A percentile compares a stretch with the other conserved stretches of the same genome.
phyloP scores from a whole-genome alignment of 352 stramenopile genomes.

The Globisporangium alternatum region DNA sequence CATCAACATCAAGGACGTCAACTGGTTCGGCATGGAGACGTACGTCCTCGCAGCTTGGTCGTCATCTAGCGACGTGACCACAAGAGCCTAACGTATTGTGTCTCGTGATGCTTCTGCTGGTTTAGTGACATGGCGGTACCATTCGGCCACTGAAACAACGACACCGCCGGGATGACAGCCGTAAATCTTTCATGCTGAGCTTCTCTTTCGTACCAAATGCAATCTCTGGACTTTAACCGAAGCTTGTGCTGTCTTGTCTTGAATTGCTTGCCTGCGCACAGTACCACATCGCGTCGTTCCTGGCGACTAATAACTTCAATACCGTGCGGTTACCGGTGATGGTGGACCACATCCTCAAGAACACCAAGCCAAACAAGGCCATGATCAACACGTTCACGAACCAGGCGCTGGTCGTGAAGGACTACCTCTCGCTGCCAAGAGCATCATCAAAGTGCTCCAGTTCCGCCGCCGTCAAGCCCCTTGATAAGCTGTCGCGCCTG shows the following conservation, averaged over 20 bases:
- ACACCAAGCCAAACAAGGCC: slow-evolving; percentile 19
- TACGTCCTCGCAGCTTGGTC: slow-evolving; percentile 9
- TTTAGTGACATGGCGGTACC: background rate
- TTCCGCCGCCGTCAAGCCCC: slow-evolving; percentile 30
- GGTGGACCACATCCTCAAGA: slow-evolving; percentile 30
- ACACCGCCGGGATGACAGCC: slow-evolving; percentile 20
- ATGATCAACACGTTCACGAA: slow-evolving; percentile 34
- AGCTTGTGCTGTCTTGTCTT: background rate
- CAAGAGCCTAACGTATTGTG: background rate
- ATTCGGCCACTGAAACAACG: slow-evolving; percentile 5
- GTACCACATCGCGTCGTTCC: slow-evolving; percentile 35
- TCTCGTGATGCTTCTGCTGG: background rate
- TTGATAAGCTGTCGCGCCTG: slow-evolving; percentile 37
- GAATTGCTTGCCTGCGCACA: background rate
- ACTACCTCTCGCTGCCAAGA: slow-evolving; percentile 30
- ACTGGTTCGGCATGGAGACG: slow-evolving; percentile 44
- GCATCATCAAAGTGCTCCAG: slow-evolving; percentile 26
- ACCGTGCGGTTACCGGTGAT: slow-evolving; percentile 29
- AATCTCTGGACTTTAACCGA: background rate
- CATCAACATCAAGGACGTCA: slow-evolving; percentile 40
- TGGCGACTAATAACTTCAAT: slow-evolving; percentile 43
- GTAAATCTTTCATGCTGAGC: background rate
- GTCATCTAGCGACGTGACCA: background rate
- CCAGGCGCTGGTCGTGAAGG: slow-evolving; percentile 26
- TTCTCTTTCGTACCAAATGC: background rate